Evolutionary conservation across 2,329 filamentous ascomycete genomes (phyloP), one percentile per base, ranked within the genome.

Genomic region (Apiospora rasikravindrae): DNA sequence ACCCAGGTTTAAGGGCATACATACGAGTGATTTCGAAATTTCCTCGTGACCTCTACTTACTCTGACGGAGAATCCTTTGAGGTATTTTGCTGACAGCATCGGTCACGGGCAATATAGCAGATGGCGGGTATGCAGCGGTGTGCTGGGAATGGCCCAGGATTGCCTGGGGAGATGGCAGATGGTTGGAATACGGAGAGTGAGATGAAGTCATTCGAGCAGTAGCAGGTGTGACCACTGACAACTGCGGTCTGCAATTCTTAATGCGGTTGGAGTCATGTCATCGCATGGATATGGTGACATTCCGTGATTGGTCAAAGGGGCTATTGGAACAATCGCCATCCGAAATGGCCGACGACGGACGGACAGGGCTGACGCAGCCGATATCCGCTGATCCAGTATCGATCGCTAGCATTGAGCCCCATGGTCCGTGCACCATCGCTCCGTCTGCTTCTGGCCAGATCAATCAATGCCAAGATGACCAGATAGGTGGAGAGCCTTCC

Each of bases 391-490:
- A 51, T 33, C 26, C 33, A 33, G 26, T 19, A 64, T 40, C 33
- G 33, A 64, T 40, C 29, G 19, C 33, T 64, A 24, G 33, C 5
- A 19, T 40, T 6, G 33, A 64, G 19, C 3, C 5, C 1, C 1
- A 11, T 64, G 57, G 57, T n/a, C 57, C 57, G 57, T 64, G 57
- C 57, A 8, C 33, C 1, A 5, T 40, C 10, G 8, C 26, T 40
- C 44, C 3, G 40, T 13, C 40, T 7, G 40, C 8, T 19, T 64
- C 33, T 13, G 57, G 57, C 57, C 57, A 64, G 33, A 64, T 40
- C 57, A 37, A 40, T 64, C 57, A 37, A 64, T 64, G 57, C 57
- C 57, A 64, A 64, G 57, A 64, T 61, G 29, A 37, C 53, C 53
- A 61, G 53, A 61, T 40, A n/a, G 29, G 57, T 40, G 57, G 57